Percentiles rank a stretch among this genome's conserved stretches.
Evolutionary conservation across 2,329 filamentous ascomycete species (phyloP).

Genomic region (Ophiocordyceps robertsii): DNA sequence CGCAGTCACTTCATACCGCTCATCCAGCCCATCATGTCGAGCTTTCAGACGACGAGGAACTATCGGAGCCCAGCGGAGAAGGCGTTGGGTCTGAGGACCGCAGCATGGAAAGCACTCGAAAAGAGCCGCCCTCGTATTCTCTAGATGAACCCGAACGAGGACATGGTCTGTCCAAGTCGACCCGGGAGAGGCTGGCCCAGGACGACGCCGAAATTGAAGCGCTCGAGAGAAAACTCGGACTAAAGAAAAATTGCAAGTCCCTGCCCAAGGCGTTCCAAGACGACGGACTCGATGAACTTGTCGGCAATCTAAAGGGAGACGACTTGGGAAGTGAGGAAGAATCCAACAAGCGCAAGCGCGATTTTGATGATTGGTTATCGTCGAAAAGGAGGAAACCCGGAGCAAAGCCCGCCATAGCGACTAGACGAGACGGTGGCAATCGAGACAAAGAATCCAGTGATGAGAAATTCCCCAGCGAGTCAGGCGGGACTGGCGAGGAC

Average conservation of each 20-base stretch:
- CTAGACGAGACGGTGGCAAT: not conserved
- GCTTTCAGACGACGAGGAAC: slow-evolving; percentile 3
- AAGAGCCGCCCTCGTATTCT: slow-evolving; percentile 12
- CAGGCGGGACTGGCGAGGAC: slow-evolving; percentile 14
- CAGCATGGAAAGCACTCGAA: slow-evolving; percentile 7
- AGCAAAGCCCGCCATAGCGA: slow-evolving; percentile 5
- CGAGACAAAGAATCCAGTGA: not conserved
- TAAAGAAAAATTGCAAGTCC: slow-evolving; percentile 63
- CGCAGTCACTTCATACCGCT: not conserved
- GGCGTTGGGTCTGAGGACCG: slow-evolving; percentile 3
- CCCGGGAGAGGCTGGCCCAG: slow-evolving; percentile 48
- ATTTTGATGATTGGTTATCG: slow-evolving; percentile 47
- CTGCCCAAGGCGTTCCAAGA: slow-evolving; percentile 62
- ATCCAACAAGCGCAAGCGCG: slow-evolving; percentile 45
- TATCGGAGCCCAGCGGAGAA: slow-evolving; percentile 1
- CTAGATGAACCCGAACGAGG: slow-evolving; percentile 15
- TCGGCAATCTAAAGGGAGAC: slow-evolving; percentile 47
- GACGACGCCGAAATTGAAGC: slow-evolving; percentile 84
- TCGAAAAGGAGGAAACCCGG: slow-evolving; percentile 30
- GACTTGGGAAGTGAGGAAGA: slow-evolving; percentile 38
- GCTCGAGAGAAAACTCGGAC: slow-evolving; percentile 75
- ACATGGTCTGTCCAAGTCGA: slow-evolving; percentile 6
- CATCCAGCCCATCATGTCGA: not conserved
- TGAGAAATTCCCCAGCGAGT: not conserved
- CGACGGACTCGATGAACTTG: slow-evolving; percentile 68